These are phyloP conservation scores for Candolleomyces aberdarensis DNA, from an alignment of 768 basidiomycete genomes.

Conservation along the genomic window DNA sequence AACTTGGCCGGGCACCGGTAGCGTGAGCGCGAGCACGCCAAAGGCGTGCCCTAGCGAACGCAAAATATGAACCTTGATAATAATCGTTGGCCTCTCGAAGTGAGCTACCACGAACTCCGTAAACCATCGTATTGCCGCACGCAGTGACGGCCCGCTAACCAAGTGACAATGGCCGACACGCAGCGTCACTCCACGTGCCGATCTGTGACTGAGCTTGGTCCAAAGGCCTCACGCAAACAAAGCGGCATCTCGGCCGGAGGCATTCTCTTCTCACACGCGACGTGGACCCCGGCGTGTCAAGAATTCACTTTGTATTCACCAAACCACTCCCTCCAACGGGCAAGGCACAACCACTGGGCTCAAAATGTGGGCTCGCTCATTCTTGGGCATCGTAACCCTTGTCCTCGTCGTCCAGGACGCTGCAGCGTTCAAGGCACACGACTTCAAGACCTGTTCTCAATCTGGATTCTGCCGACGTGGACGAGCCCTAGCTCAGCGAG, in stretches of 20 bases:
- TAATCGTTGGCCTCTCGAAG: too few relatives aligned
- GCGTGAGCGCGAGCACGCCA: too few relatives aligned
- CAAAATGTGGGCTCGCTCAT: conserved; percentile 10
- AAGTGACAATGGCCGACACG: not conserved
- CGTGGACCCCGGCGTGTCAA: not conserved
- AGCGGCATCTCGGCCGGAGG: not conserved
- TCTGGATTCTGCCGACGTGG: conserved; percentile 90
- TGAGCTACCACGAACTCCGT: too few relatives aligned
- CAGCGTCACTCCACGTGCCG: not conserved
- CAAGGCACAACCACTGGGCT: not conserved
- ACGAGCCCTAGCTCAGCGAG: conserved; percentile 76
- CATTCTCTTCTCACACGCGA: not conserved
- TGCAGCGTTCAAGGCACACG: conserved; percentile 68
- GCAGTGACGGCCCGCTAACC: too few relatives aligned
- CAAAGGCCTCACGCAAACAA: not conserved
- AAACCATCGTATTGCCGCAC: too few relatives aligned
- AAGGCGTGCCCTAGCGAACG: too few relatives aligned
- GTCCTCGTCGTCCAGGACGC: conserved; percentile 35
- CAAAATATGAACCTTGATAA: too few relatives aligned
- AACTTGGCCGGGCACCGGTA: too few relatives aligned
- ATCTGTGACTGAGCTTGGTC: not conserved
- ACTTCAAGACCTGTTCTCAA: conserved; percentile 96
- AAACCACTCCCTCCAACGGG: too few relatives aligned
- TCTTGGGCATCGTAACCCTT: conserved; percentile 6
- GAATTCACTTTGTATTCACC: too few relatives aligned